Percentiles rank a stretch among this genome's conserved stretches.
Conservation (phyloP, 139 green algal species). For the Microglena sp. region DNA sequence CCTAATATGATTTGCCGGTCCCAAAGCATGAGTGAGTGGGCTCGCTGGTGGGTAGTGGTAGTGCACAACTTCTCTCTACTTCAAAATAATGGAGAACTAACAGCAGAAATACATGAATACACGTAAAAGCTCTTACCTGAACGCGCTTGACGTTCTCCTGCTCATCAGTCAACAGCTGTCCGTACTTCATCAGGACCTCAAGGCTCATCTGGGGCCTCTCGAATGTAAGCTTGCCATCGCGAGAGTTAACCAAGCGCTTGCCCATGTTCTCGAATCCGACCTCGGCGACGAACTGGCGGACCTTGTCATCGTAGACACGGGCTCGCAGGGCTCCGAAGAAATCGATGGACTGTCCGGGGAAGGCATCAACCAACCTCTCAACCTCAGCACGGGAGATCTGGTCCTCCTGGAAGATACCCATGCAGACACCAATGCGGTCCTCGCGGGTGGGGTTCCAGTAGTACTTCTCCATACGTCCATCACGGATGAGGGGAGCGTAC, state of each 20-base stretch:
- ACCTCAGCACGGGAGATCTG: constrained; percentile 39
- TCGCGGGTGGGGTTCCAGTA: constrained; percentile 96
- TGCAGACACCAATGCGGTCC: constrained; percentile 92
- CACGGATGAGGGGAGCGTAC: constrained; percentile 97
- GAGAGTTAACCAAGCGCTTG: constrained; percentile 83
- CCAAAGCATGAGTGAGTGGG: too few relatives aligned
- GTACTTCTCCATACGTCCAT: constrained; percentile 99
- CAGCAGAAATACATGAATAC: too few relatives aligned
- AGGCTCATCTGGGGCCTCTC: constrained; percentile 82
- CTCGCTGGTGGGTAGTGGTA: too few relatives aligned
- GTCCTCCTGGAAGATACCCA: constrained; percentile 91
- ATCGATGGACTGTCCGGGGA: constrained; percentile 99
- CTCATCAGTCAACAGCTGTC: constrained; percentile 81
- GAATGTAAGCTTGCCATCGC: constrained; percentile 70
- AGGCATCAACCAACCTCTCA: constrained; percentile 86
- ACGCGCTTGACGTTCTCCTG: constrained; percentile 97
- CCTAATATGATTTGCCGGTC: too few relatives aligned
- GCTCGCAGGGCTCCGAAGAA: constrained; percentile 96
- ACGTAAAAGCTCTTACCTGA: too few relatives aligned
- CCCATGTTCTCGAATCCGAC: constrained; percentile 83
- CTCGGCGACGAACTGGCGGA: constrained; percentile 68
- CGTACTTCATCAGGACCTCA: constrained; percentile 79
- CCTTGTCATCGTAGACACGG: constrained; percentile 89
- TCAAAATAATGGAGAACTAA: too few relatives aligned
- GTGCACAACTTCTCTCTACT: too few relatives aligned